These are phyloP conservation scores for Pestalotiopsis sp. DNA, from an alignment of 2,329 filamentous ascomycete genomes.

Conservation along the genomic window DNA sequence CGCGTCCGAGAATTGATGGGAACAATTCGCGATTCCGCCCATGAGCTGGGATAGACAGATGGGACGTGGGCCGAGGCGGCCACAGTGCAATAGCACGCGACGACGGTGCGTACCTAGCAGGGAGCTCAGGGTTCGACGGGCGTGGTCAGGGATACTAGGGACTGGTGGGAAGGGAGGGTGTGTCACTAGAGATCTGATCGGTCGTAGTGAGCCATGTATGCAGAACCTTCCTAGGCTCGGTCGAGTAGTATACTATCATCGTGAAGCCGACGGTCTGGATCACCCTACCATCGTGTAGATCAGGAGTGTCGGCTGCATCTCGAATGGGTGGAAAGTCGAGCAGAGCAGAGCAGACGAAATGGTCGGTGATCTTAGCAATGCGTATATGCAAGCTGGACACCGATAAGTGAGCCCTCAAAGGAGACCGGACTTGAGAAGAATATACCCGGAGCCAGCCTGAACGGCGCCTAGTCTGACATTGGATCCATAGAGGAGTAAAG, in stretches of 20 bases:
- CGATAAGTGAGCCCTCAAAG: neutral
- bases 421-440: neutral
- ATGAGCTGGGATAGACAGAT: neutral
- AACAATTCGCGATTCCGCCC: neutral
- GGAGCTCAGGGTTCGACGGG: neutral
- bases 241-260: neutral
- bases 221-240: neutral
- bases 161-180: neutral
- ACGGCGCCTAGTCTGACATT: neutral
- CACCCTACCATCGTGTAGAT: neutral
- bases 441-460: neutral
- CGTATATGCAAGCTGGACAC: neutral
- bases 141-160: neutral
- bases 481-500: neutral
- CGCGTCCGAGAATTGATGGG: neutral
- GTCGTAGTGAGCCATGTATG: neutral
- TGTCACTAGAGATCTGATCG: neutral
- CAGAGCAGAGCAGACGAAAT: neutral
- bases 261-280: neutral
- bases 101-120: neutral
- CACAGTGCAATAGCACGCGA: slow-evolving; percentile 2
- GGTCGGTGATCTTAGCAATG: neutral
- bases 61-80: neutral
- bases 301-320: neutral
- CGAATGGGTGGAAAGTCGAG: neutral